Evolutionary conservation across 495 filamentous ascomycete species (phyloP).

Genomic region (Aeminium ludgeri): DNA sequence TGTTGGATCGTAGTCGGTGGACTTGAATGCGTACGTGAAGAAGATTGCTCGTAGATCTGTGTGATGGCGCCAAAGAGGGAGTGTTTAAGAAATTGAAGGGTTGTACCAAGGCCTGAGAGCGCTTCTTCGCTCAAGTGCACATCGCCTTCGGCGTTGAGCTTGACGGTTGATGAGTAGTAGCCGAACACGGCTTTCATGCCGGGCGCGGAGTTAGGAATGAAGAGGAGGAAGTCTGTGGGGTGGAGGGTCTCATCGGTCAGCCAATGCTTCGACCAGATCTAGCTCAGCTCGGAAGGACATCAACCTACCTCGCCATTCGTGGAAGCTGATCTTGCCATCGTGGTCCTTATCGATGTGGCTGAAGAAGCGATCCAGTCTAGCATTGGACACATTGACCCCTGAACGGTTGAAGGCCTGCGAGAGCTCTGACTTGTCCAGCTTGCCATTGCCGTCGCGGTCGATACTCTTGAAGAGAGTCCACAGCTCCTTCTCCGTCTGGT

Average conservation of each 20-base stretch:
- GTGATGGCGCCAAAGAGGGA: constrained; percentile 51
- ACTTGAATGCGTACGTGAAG: no score
- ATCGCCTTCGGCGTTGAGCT: constrained; percentile 86
- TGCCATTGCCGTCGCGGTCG: constrained; percentile 72
- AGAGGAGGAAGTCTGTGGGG: constrained; percentile 79
- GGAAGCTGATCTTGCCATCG: constrained; percentile 76
- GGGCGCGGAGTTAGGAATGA: constrained; percentile 61
- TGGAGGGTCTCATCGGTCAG: constrained; percentile 10
- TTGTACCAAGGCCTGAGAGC: constrained; percentile 87
- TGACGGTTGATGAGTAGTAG: constrained; percentile 82
- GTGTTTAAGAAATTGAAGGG: constrained; percentile 52
- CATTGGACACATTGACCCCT: constrained; percentile 59
- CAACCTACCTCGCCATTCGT: constrained; percentile 58
- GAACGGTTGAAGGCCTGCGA: constrained; percentile 56
- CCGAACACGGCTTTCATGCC: constrained; percentile 72
- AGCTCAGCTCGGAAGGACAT: not conserved
- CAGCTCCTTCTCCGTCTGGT: constrained; percentile 67
- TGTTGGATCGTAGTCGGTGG: not conserved
- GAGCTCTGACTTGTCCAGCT: constrained; percentile 74
- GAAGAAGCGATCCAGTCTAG: constrained; percentile 73
- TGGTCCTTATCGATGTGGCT: constrained; percentile 73
- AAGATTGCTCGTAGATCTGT: constrained; percentile 17
- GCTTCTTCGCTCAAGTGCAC: constrained; percentile 77
- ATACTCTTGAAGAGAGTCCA: constrained; percentile 70
- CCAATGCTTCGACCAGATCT: not conserved